Percentiles rank a stretch among this genome's conserved stretches.
Conservation (phyloP, 306 rosid species). For the Styphnolobium japonicum region DNA sequence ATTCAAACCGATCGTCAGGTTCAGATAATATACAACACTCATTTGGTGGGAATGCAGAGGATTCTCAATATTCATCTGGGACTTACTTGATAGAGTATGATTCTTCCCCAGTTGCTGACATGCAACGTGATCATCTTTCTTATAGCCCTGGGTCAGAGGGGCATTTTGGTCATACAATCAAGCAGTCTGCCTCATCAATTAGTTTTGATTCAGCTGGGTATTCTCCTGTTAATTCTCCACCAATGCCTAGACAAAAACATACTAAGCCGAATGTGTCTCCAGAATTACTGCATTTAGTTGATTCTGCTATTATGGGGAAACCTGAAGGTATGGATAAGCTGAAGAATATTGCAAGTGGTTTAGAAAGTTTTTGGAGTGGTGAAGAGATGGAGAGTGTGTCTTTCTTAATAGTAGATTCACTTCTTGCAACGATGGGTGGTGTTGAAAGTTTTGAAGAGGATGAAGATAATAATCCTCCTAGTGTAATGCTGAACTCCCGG, state of each 20-base stretch:
- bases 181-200: slow-evolving; percentile 52
- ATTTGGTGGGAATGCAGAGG: slow-evolving; percentile 53
- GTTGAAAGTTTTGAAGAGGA: slow-evolving; percentile 98
- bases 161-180: slow-evolving; percentile 36
- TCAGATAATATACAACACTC: slow-evolving; percentile 50
- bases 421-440: slow-evolving; percentile 98
- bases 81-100: slow-evolving; percentile 39
- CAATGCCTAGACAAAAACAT: slow-evolving; percentile 66
- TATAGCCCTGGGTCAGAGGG: slow-evolving; percentile 52
- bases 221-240: slow-evolving; percentile 62
- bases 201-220: slow-evolving; percentile 72
- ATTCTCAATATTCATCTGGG: slow-evolving; percentile 46
- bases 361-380: slow-evolving; percentile 65
- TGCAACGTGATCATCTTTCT: slow-evolving; percentile 45
- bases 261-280: slow-evolving; percentile 89
- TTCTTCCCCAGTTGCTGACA: slow-evolving; percentile 47
- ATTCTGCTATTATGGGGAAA: slow-evolving; percentile 99
- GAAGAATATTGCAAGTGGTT: slow-evolving; percentile 84
- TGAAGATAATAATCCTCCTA: slow-evolving; percentile 90
- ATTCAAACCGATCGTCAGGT: slow-evolving; percentile 51
- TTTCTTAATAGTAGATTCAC: slow-evolving; percentile 86
- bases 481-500: slow-evolving; percentile 97
- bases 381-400: slow-evolving; percentile 76
- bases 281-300: slow-evolving; percentile 90
- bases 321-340: slow-evolving; percentile 85